Evolutionary conservation across 768 basidiomycete genomes (phyloP).

Genomic region (Pholiota microspora): DNA sequence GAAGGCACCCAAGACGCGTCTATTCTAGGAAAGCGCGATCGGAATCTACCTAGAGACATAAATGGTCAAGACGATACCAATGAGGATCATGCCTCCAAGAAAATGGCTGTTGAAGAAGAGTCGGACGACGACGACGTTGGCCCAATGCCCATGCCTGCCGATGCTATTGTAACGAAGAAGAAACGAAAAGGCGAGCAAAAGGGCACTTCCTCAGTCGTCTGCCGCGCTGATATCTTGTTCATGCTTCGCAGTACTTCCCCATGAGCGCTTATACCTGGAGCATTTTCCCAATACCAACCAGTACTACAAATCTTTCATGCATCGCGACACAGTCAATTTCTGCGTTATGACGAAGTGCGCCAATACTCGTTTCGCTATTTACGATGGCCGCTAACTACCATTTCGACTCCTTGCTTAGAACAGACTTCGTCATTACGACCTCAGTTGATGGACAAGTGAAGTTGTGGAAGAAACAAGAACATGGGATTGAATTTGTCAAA

Average conservation of each 20-base stretch:
- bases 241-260: constrained; percentile 69
- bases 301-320: constrained; percentile 98
- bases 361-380: neutral
- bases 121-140: constrained; percentile 81
- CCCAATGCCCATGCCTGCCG: constrained; percentile 80
- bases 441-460: constrained; percentile 95
- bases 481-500: constrained; percentile 97
- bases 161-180: constrained; percentile 42
- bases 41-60: constrained; percentile 33
- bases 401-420: constrained; percentile 45
- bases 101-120: constrained; percentile 41
- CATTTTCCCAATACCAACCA: constrained; percentile 91
- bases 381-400: neutral
- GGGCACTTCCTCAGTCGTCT: neutral
- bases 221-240: neutral
- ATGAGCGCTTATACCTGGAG: constrained; percentile 90
- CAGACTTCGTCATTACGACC: constrained; percentile 91
- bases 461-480: constrained; percentile 98
- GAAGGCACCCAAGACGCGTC: constrained; percentile 44
- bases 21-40: constrained; percentile 64
- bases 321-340: constrained; percentile 88
- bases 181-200: constrained; percentile 71
- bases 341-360: constrained; percentile 83
- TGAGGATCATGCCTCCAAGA: constrained; percentile 21
- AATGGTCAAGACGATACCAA: constrained; percentile 11